These are phyloP conservation scores for Mycena capillaripes DNA, from an alignment of 768 basidiomycete species.

Conservation along the genomic window DNA sequence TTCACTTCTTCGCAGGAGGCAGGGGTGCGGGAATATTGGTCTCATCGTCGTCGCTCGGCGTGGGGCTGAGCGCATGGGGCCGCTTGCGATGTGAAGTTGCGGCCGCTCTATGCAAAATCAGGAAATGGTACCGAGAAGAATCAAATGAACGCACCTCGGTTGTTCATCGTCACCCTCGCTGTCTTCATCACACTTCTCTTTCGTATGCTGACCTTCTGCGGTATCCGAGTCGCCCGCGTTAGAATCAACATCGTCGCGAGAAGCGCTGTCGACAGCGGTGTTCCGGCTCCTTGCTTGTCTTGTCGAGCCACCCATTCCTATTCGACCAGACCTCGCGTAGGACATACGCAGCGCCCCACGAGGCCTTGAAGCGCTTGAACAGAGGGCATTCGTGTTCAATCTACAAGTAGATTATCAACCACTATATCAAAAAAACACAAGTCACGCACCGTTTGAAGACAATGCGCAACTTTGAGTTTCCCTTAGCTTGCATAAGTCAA, in stretches of 20 bases:
- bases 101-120: not conserved
- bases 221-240: too few species aligned
- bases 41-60: not conserved
- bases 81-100: not conserved
- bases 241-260: not conserved
- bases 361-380: slow-evolving; percentile 2
- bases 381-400: slow-evolving; percentile 12
- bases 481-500: not conserved
- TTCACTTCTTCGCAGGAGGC: not conserved
- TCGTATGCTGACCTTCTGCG: not conserved
- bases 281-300: not conserved
- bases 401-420: not conserved
- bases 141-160: not conserved
- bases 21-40: not conserved
- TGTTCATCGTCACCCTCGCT: not conserved
- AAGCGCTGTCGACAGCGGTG: not conserved
- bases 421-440: not conserved
- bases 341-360: not conserved
- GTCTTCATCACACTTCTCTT: not conserved
- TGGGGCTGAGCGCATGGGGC: not conserved
- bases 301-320: not conserved
- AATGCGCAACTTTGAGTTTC: not conserved
- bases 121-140: not conserved
- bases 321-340: not conserved
- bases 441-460: not conserved